phyloP scores from a whole-genome alignment of 2,329 filamentous ascomycete species.

The Penicillium occitanis region DNA sequence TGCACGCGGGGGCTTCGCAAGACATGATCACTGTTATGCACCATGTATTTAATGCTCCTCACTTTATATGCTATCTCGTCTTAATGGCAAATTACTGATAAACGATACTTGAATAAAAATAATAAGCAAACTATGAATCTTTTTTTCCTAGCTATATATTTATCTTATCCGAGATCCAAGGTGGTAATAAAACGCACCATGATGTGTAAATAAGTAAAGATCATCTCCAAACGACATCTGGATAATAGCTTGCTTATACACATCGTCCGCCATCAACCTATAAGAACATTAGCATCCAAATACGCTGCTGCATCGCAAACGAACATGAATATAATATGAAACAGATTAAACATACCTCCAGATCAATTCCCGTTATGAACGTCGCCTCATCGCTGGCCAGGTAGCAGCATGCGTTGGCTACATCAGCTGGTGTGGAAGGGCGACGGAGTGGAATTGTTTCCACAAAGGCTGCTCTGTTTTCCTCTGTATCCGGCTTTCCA shows the following conservation, averaged over 20 bases:
- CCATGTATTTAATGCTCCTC: not conserved
- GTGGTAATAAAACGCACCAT: not conserved
- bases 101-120: not conserved
- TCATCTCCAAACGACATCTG: not conserved
- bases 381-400: conserved; percentile 68
- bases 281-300: not conserved
- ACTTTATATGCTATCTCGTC: not conserved
- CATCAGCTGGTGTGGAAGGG: conserved; percentile 54
- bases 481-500: conserved; percentile 46
- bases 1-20: no score
- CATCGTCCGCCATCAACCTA: conserved; percentile 14
- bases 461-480: conserved; percentile 47
- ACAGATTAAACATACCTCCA: conserved; percentile 49
- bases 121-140: not conserved
- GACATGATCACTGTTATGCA: not conserved
- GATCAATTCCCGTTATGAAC: conserved; percentile 69
- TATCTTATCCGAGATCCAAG: not conserved
- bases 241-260: not conserved
- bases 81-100: not conserved
- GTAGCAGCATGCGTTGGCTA: conserved; percentile 70
- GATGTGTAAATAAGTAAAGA: not conserved
- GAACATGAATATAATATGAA: no score
- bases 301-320: no score
- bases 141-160: not conserved
- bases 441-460: conserved; percentile 47